Evolutionary conservation across 2,329 filamentous ascomycete species (phyloP).

Genomic region (Lachnellula cervina): DNA sequence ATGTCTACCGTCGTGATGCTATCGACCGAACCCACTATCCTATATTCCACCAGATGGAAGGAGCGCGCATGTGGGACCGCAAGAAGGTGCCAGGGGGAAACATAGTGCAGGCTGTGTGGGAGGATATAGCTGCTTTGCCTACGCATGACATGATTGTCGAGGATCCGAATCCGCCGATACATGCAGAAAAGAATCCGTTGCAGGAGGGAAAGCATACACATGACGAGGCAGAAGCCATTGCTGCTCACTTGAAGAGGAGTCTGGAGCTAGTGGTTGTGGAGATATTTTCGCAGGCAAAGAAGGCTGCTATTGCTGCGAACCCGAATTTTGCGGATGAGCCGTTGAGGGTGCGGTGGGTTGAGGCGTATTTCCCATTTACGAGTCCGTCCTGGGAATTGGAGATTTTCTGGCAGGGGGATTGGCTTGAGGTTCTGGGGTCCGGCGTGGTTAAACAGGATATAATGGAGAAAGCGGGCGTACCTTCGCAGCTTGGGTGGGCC

Average conservation of each 20-base stretch:
- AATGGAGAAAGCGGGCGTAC: constrained; percentile 69
- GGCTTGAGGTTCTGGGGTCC: constrained; percentile 94
- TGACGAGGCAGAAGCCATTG: constrained; percentile 78
- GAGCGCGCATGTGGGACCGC: constrained; percentile 83
- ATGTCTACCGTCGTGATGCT: constrained; percentile 93
- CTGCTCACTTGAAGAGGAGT: constrained; percentile 79
- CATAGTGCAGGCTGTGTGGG: constrained; percentile 60
- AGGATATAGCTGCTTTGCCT: constrained; percentile 67
- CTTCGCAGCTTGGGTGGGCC: constrained; percentile 80
- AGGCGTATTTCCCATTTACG: constrained; percentile 97
- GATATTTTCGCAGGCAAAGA: constrained; percentile 75
- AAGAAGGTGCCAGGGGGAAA: constrained; percentile 51
- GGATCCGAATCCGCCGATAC: constrained; percentile 74
- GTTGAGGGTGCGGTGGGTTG: constrained; percentile 85
- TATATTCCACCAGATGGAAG: constrained; percentile 98
- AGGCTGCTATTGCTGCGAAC: constrained; percentile 51
- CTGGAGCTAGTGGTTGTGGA: constrained; percentile 86
- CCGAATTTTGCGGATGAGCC: constrained; percentile 58
- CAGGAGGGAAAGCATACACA: constrained; percentile 64
- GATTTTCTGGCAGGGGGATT: constrained; percentile 89
- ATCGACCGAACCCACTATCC: constrained; percentile 95
- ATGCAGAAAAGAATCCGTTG: constrained; percentile 76
- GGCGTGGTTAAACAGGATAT: constrained; percentile 83
- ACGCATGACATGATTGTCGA: constrained; percentile 72
- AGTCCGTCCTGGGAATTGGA: constrained; percentile 95